These are phyloP conservation scores for Linnemannia zychae DNA, from an alignment of 192 early-diverging fungal species.

Conservation along the genomic window DNA sequence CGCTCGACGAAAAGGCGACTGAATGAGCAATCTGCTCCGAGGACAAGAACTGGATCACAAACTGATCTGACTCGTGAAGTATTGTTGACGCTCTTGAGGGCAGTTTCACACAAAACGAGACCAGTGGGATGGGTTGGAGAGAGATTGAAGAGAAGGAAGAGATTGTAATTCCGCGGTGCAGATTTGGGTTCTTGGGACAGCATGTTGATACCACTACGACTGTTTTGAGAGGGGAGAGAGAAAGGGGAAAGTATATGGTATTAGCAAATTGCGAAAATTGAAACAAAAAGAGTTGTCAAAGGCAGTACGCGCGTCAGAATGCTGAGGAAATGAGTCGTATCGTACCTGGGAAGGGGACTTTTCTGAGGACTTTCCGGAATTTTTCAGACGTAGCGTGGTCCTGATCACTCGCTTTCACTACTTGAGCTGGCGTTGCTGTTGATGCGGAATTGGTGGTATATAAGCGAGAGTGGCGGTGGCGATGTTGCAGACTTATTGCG, in stretches of 20 bases:
- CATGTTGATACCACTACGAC: conserved; percentile 69
- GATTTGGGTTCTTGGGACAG: conserved; percentile 37
- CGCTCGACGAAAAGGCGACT: conserved; percentile 69
- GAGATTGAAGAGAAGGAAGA: conserved; percentile 77
- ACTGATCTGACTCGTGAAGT: conserved; percentile 61
- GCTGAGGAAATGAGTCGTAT: neutral
- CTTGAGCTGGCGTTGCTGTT: neutral
- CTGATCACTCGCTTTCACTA: neutral
- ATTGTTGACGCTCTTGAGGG: conserved; percentile 71
- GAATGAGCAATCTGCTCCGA: conserved; percentile 68
- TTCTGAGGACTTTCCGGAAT: conserved; percentile 67
- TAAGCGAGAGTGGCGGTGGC: neutral
- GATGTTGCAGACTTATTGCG: neutral
- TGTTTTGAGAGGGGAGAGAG: conserved; percentile 8
- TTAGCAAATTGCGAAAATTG: neutral
- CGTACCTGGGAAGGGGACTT: conserved; percentile 71
- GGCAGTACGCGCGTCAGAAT: too few relatives aligned
- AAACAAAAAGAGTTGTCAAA: too few relatives aligned
- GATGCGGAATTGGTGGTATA: conserved; percentile 10
- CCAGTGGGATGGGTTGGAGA: conserved; percentile 67
- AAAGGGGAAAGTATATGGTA: neutral
- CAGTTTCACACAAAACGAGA: conserved; percentile 73
- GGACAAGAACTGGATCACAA: conserved; percentile 73
- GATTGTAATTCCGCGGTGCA: conserved; percentile 73
- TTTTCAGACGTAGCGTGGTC: conserved; percentile 46